Percentiles rank a stretch among this genome's conserved stretches.
Conservation (phyloP, 192 early-diverging fungal genomes). For the Podila epigama region DNA sequence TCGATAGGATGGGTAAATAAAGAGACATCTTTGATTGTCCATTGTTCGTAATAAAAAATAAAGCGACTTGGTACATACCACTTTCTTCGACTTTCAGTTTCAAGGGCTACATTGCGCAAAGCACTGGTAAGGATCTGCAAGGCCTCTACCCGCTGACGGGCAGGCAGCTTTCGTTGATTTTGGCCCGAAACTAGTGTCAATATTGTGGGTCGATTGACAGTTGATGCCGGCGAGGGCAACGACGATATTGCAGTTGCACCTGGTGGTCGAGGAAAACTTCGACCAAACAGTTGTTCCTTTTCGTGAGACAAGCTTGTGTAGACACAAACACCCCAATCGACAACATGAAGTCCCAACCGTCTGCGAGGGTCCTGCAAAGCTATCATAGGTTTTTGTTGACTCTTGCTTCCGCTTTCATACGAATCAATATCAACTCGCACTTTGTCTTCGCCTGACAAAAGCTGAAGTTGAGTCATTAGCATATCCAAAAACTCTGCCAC, state of each 20-base stretch:
- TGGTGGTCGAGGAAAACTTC: background rate
- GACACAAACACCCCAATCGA: no score
- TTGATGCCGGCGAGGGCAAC: no score
- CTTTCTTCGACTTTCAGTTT: constrained; percentile 18
- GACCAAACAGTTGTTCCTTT: no score
- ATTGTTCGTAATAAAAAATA: background rate
- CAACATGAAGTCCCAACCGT: no score
- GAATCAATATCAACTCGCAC: background rate
- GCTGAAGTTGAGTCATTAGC: constrained; percentile 7
- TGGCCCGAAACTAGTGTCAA: constrained; percentile 15
- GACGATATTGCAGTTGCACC: background rate
- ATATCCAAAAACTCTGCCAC: constrained; percentile 15
- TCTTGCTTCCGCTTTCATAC: no score
- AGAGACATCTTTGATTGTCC: no score
- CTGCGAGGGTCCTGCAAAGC: no score
- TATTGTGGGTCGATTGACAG: background rate
- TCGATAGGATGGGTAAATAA: no score
- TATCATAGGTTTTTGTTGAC: background rate
- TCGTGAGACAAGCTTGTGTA: no score
- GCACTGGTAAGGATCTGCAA: constrained; percentile 15
- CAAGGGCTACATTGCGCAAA: constrained; percentile 8
- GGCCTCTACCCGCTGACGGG: constrained; percentile 2
- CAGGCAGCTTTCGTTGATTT: background rate
- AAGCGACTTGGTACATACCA: constrained; percentile 9
- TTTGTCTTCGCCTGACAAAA: background rate